phyloP scores from a whole-genome alignment of 164 flowering plant genomes.

The Euptelea pleiosperma region DNA sequence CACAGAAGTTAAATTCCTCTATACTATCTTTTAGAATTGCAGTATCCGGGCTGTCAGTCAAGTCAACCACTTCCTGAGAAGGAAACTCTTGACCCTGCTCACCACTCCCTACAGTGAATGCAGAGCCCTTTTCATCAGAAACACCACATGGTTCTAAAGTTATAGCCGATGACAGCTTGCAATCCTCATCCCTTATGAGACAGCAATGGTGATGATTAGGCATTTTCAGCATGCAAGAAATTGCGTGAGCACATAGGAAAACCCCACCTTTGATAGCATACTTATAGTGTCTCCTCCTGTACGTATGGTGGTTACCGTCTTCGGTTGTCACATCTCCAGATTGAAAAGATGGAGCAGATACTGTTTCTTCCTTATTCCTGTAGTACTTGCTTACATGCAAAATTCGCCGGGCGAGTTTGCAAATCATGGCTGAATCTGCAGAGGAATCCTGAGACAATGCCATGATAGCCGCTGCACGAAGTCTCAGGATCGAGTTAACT shows the following conservation, averaged over 20 bases:
- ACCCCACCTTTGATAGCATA: slow-evolving; percentile 20
- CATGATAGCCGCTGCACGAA: slow-evolving; percentile 68
- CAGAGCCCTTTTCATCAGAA: slow-evolving; percentile 11
- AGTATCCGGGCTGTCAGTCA: slow-evolving; percentile 3
- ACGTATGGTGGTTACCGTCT: slow-evolving; percentile 12
- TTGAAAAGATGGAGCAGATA: slow-evolving; percentile 17
- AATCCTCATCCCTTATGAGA: slow-evolving; percentile 5
- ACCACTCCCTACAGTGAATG: slow-evolving; percentile 33
- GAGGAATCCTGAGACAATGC: slow-evolving; percentile 57
- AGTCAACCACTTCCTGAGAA: slow-evolving; percentile 7
- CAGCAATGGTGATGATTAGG: slow-evolving; percentile 4
- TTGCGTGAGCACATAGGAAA: slow-evolving; percentile 16
- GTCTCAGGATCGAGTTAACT: slow-evolving; percentile 64
- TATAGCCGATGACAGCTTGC: slow-evolving; percentile 7
- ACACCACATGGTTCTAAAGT: slow-evolving; percentile 7
- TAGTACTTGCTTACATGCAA: slow-evolving; percentile 35
- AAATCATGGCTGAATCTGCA: slow-evolving; percentile 50
- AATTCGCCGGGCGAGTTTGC: slow-evolving; percentile 56
- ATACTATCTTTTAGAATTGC: slow-evolving; percentile 11
- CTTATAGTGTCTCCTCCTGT: slow-evolving; percentile 18
- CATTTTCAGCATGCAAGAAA: slow-evolving; percentile 23
- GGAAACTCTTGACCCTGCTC: slow-evolving; percentile 27
- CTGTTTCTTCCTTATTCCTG: slow-evolving; percentile 13
- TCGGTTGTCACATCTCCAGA: slow-evolving; percentile 18
- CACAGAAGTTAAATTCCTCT: slow-evolving; percentile 15